phyloP scores from a whole-genome alignment of 306 rosid genomes.

The Rosa lucieae region DNA sequence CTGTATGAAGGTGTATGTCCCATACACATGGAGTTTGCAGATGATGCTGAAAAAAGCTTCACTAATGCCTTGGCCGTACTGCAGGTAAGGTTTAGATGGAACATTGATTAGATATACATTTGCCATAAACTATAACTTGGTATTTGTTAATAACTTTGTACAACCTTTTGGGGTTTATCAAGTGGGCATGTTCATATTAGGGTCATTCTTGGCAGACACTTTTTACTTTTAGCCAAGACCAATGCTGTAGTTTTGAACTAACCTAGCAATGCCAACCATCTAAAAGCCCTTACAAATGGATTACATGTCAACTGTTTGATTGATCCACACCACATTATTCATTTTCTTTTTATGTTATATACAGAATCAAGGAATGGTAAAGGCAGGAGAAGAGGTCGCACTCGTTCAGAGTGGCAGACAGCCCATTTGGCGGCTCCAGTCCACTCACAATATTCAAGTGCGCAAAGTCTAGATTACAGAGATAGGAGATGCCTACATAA shows the following conservation, averaged over 20 bases:
- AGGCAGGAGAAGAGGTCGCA: slow-evolving; percentile 95
- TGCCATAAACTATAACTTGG: background rate
- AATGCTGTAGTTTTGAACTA: background rate
- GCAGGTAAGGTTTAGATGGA: slow-evolving; percentile 46
- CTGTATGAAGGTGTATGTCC: slow-evolving; percentile 95
- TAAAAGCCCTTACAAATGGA: background rate
- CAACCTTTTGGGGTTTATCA: background rate
- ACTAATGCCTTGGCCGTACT: slow-evolving; percentile 57
- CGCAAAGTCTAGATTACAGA: slow-evolving; percentile 49
- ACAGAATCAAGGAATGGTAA: slow-evolving; percentile 95
- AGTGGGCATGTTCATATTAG: background rate
- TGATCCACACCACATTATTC: background rate
- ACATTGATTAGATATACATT: no score
- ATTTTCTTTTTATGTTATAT: slow-evolving; percentile 9
- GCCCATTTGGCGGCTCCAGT: slow-evolving; percentile 98
- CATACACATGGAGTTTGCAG: slow-evolving; percentile 74
- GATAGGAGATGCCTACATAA: slow-evolving; percentile 3
- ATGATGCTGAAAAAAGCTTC: slow-evolving; percentile 79
- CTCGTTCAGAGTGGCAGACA: slow-evolving; percentile 95
- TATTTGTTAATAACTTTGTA: background rate
- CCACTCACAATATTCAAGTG: slow-evolving; percentile 96
- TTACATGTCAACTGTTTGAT: background rate
- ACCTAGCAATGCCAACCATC: background rate
- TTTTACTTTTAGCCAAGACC: background rate
- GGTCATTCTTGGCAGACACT: background rate